A percentile compares a stretch with the other conserved stretches of the same genome.
phyloP scores from a whole-genome alignment of 306 rosid species.

The Medicago lupulina region DNA sequence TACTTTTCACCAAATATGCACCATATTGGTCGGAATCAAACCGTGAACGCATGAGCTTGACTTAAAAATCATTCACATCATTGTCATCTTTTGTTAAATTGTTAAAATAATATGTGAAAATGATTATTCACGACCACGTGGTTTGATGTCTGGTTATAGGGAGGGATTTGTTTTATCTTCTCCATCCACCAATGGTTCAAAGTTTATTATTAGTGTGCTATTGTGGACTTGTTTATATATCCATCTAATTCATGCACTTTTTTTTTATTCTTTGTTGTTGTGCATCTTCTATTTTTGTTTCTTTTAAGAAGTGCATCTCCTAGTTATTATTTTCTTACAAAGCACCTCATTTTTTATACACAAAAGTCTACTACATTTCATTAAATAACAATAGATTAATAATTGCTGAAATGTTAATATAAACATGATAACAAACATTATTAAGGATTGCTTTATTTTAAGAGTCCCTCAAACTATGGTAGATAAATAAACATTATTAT shows the following conservation, averaged over 20 bases:
- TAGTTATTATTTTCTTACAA: too few relatives aligned
- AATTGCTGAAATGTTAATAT: too few relatives aligned
- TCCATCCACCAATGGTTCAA: background rate
- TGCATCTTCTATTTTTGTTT: too few relatives aligned
- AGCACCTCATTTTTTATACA: too few relatives aligned
- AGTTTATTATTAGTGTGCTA: background rate
- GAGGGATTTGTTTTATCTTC: background rate
- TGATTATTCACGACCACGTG: constrained; percentile 3
- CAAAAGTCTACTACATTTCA: too few relatives aligned
- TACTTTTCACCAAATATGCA: background rate
- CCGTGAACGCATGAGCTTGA: background rate
- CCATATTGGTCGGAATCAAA: background rate
- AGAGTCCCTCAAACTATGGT: too few relatives aligned
- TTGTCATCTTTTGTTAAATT: background rate
- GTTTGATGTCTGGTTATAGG: background rate
- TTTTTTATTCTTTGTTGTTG: too few relatives aligned
- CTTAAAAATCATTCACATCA: background rate
- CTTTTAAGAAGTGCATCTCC: too few relatives aligned
- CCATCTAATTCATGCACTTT: background rate
- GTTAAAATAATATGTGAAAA: background rate
- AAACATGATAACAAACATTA: too few relatives aligned
- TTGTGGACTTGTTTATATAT: background rate
- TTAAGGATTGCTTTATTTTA: too few relatives aligned
- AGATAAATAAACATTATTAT: too few relatives aligned
- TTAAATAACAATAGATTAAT: too few relatives aligned